phyloP scores from a whole-genome alignment of 1,139 yeast genomes.

The Kurtzmaniella quercitrusa region DNA sequence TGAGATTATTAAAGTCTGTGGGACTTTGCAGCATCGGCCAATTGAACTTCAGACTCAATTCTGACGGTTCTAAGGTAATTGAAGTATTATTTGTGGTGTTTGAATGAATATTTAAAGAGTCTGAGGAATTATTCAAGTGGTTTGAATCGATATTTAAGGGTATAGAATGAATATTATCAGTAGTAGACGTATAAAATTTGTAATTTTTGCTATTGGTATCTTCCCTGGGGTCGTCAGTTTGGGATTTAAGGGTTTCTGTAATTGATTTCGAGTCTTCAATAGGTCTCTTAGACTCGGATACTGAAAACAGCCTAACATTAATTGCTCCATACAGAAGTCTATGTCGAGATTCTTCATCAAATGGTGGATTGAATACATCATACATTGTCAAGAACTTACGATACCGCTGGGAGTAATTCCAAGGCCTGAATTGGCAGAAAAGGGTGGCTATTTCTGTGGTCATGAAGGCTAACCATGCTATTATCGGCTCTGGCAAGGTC shows the following conservation, averaged over 20 bases:
- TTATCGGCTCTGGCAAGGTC: not conserved
- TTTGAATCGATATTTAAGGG: no score
- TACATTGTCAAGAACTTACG: constrained; percentile 13
- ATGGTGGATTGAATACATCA: constrained; percentile 10
- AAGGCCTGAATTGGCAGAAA: constrained; percentile 6
- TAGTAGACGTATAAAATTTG: no score
- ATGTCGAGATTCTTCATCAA: constrained; percentile 3
- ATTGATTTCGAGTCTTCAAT: not conserved
- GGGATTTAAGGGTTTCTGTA: no score
- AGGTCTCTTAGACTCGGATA: not conserved
- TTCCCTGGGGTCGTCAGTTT: no score
- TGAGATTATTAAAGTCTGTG: not conserved
- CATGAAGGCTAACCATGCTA: not conserved
- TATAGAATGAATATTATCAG: no score
- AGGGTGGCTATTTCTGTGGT: constrained; percentile 3
- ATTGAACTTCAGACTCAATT: no score
- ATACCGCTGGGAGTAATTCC: constrained; percentile 10
- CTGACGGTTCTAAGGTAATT: no score
- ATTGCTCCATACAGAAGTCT: not conserved
- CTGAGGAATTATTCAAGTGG: no score
- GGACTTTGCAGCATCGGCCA: not conserved
- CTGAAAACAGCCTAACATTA: not conserved
- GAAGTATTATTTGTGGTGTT: no score
- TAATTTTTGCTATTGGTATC: no score
- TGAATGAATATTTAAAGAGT: no score